Evolutionary conservation across 2,329 filamentous ascomycete genomes (phyloP).

Genomic region (Xylaria sp.): DNA sequence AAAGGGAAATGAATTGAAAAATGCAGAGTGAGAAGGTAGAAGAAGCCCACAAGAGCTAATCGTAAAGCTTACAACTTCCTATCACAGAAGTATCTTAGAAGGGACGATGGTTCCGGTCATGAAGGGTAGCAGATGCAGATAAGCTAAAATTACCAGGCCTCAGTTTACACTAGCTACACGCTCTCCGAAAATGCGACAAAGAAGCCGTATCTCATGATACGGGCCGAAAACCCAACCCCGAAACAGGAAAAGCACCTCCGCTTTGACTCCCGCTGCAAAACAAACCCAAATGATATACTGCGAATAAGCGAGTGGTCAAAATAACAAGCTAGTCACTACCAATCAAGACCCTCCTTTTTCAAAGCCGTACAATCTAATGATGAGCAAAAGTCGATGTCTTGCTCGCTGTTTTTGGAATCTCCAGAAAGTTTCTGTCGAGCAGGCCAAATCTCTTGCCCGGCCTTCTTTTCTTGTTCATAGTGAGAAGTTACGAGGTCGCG

Average conservation of each 20-base stretch:
- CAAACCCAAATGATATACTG: constrained; percentile 13
- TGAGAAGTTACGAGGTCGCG: constrained; percentile 61
- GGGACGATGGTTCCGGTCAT: background rate
- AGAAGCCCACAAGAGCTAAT: background rate
- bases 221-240: background rate
- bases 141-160: background rate
- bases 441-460: constrained; percentile 62
- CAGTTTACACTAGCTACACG: background rate
- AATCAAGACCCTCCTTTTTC: constrained; percentile 38
- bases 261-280: constrained; percentile 26
- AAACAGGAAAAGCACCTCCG: constrained; percentile 2
- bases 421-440: constrained; percentile 46
- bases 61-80: background rate
- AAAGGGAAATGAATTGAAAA: too few species aligned
- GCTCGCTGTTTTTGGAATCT: constrained; percentile 16
- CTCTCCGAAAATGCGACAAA: background rate
- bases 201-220: constrained; percentile 8
- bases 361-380: constrained; percentile 30
- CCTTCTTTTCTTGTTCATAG: constrained; percentile 57
- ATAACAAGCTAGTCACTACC: constrained; percentile 21
- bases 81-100: background rate
- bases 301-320: background rate
- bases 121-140: background rate
- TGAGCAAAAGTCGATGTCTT: constrained; percentile 33
- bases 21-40: too few species aligned